Base-by-base conservation (phyloP, 495 filamentous ascomycete species). In the Evansstolkia leycettana region DNA sequence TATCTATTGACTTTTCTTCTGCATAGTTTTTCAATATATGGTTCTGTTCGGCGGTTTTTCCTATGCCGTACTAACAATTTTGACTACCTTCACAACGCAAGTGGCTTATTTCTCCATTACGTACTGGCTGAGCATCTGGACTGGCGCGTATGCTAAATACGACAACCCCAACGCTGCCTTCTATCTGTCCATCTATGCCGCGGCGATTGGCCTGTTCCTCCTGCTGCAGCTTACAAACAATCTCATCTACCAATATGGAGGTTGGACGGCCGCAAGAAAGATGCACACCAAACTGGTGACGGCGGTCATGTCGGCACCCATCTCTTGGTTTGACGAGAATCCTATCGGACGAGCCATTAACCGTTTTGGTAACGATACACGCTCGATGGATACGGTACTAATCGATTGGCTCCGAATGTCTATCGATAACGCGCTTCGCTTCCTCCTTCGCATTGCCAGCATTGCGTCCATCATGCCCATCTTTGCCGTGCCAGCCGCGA, bases 331-430 rank as follows among this genome's bases (percentile, higher is more conserved):
- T 49, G 86, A 94, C 52, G 77, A 80, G 9, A 94, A 86, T 7
- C 86, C 86, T 2, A 70, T 89, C 2, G 86, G 86, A 11, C 83
- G 89, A 50, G 68, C 90, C 42, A 90, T 93, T 70, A 94, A 94
- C 53, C 73, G 86, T 19, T 92, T 94, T 55, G 62, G 57, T 1
- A 60, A 66, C 9, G 70, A 75, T 40, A 51, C 59, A 17, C 52
- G 60, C 17, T 90, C 84, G 39, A 85, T 90, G 54, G 86, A 92
- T 37, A 52, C 48, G 7, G 34, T 47, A 2, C 28, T 70, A 7
- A 52, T 55, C 3, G 51, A 57, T 6, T 57, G 62, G 52, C 45
- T 70, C 2, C 52, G 57, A 3, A 44, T 50, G 37, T 54, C 55
- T 7, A 42, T 68, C 11, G 64, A 68, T 31, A 55, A 40, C 26